Evolutionary conservation across 1,284 basidiomycete species (phyloP).

Genomic region (Ceratobasidium sp.): DNA sequence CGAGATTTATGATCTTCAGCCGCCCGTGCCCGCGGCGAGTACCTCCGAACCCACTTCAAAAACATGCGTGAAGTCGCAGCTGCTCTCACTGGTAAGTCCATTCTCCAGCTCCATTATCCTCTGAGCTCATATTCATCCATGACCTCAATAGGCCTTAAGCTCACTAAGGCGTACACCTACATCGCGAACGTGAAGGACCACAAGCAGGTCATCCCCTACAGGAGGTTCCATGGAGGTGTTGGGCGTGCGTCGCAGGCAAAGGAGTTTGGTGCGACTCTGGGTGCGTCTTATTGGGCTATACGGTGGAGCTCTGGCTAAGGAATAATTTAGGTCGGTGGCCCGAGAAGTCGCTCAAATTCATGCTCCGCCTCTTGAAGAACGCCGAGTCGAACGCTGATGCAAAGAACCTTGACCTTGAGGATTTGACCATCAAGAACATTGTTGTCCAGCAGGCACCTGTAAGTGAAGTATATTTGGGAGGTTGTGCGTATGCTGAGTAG

Average conservation of each 20-base stretch:
- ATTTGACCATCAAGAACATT: slow-evolving; percentile 95
- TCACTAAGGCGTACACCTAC: slow-evolving; percentile 96
- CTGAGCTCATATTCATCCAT: slow-evolving; percentile 2
- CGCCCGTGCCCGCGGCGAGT: slow-evolving; percentile 92
- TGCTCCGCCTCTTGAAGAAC: slow-evolving; percentile 96
- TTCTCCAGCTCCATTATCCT: no score
- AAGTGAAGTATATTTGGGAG: slow-evolving; percentile 53
- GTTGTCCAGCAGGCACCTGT: slow-evolving; percentile 98
- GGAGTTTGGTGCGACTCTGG: slow-evolving; percentile 96
- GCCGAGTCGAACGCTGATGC: slow-evolving; percentile 99
- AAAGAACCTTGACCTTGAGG: slow-evolving; percentile 94
- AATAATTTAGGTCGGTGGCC: slow-evolving; percentile 93
- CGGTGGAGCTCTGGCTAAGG: slow-evolving; percentile 21
- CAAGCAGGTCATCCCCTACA: slow-evolving; percentile 98
- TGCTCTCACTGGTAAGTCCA: slow-evolving; percentile 77
- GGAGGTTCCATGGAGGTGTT: slow-evolving; percentile 96
- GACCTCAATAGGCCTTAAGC: slow-evolving; percentile 85
- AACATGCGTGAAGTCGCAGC: slow-evolving; percentile 98
- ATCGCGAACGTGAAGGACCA: slow-evolving; percentile 95
- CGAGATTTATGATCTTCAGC: slow-evolving; percentile 60
- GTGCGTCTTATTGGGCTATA: slow-evolving; percentile 60
- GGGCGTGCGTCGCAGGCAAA: slow-evolving; percentile 98
- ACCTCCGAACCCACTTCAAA: slow-evolving; percentile 99
- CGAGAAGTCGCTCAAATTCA: slow-evolving; percentile 98
- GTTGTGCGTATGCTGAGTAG: not conserved